Evolutionary conservation across 768 basidiomycete species (phyloP), one percentile per base, ranked within the genome.

Genomic region (Tylopilus sp.): DNA sequence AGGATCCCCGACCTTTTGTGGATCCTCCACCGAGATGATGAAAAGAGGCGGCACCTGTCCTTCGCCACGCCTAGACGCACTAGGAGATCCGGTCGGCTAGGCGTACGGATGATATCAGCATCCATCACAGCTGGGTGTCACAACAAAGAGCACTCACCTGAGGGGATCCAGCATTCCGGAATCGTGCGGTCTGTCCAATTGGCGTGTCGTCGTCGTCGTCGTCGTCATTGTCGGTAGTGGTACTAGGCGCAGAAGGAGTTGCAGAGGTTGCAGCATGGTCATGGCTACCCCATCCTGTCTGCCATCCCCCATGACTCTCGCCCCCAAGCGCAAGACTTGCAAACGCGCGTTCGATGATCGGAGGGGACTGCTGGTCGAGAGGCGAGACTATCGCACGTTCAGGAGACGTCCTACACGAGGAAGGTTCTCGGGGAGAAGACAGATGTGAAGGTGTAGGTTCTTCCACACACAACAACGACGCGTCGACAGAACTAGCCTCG

Each of bases 1-100:
- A 1, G 94, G 91, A 63, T 95, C 92, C n/a, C 97, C 97, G 40
- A 98, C 89, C 61, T 89, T 92, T 60, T 98, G 94, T 6, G 97
- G 97, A 70, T 99, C 97, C 48, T 92, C 90, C n/a, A 99, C 93
- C 0, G 88, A 82, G 58, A 99, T 92, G 9, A 80, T 69, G 67
- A 97, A 98, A 24, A 88, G 74, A 21, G 90, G 88, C 51, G 79
- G 82, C 33, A 86, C 62, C 1, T 76, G 76, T 50, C 76, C 78
- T 46, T 83, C 64, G 38, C 55, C 67, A 38, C 62, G 67, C 22
- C 63, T 55, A 29, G 58, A 34, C 7, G 54, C 38, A 22, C 41
- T 30, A 9, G 61, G 57, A 17, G 64, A 62, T 31, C 33, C 43
- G 45, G 62, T 54, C 29, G 30, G 47, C 58, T 71, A 34, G 29